Conservation (phyloP, 1,139 yeast species). For the Geotrichum reessii region DNA sequence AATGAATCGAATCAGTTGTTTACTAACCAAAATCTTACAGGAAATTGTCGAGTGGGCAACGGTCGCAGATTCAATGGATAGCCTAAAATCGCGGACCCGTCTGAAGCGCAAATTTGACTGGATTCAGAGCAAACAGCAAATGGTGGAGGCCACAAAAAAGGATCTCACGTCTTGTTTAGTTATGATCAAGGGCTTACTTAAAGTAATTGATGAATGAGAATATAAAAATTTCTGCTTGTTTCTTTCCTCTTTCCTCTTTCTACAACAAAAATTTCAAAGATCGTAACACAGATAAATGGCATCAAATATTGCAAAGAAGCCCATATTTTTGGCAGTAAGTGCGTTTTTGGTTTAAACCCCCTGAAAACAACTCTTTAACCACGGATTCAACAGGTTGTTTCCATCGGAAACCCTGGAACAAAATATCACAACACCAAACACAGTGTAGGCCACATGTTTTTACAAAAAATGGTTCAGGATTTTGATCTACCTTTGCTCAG, state of each 20-base stretch:
- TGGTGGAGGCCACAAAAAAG: conserved; percentile 8
- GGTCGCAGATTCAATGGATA: conserved; percentile 18
- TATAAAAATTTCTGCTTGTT: background rate
- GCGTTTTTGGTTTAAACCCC: background rate
- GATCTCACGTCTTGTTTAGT: conserved; percentile 15
- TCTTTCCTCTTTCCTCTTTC: background rate
- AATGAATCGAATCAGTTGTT: background rate
- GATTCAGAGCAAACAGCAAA: conserved; percentile 15
- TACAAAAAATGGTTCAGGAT: conserved; percentile 25
- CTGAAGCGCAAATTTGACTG: conserved; percentile 17
- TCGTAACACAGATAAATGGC: conserved; percentile 21
- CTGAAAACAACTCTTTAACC: background rate
- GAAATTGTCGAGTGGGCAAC: conserved; percentile 19
- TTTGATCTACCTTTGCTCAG: conserved; percentile 10
- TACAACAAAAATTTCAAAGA: background rate
- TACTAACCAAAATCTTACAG: conserved; percentile 3
- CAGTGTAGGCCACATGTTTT: conserved; percentile 63
- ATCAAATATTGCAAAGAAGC: background rate
- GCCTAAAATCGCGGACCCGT: conserved; percentile 13
- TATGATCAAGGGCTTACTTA: conserved; percentile 17
- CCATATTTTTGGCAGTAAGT: conserved; percentile 16
- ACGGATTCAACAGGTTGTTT: conserved; percentile 26
- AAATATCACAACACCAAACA: conserved; percentile 61
- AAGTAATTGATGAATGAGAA: conserved; percentile 8
- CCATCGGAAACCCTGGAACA: conserved; percentile 77